These are phyloP conservation scores for Cicer cuneatum DNA, from an alignment of 306 rosid species.

Conservation along the genomic window DNA sequence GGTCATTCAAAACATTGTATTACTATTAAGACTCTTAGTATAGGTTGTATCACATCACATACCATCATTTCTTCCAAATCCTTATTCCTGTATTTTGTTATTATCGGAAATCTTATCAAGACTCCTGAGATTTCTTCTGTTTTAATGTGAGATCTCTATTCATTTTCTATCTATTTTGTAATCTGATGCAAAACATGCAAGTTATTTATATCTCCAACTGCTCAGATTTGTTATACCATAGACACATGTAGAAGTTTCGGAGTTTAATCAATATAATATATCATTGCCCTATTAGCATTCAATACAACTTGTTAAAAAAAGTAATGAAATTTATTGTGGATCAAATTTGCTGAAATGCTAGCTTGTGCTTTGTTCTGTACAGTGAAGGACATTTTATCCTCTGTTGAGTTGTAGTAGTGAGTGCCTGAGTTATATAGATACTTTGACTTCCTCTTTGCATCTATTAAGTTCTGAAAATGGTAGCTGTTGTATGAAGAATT, in stretches of 20 bases:
- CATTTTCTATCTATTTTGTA: constrained; percentile 1
- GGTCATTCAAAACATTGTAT: not conserved
- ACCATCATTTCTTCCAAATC: not conserved
- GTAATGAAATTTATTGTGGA: not conserved
- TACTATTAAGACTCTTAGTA: constrained; percentile 1
- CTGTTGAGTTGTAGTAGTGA: not conserved
- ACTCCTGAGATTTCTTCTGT: not conserved
- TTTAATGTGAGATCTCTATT: constrained; percentile 1
- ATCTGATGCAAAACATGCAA: not conserved
- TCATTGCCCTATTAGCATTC: not conserved
- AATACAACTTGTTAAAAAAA: not conserved
- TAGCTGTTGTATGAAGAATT: not conserved
- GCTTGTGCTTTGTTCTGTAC: not conserved
- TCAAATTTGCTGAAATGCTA: not conserved
- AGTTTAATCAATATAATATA: not conserved
- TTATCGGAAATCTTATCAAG: not conserved
- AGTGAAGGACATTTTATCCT: not conserved
- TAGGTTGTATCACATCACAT: not conserved
- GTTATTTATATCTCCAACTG: not conserved
- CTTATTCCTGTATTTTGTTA: not conserved
- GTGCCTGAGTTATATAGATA: not conserved
- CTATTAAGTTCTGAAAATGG: not conserved
- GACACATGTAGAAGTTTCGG: constrained; percentile 1
- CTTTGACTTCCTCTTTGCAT: not conserved
- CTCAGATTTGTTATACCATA: not conserved